phyloP scores from a whole-genome alignment of 495 filamentous ascomycete species.

The Daldinia childiae region DNA sequence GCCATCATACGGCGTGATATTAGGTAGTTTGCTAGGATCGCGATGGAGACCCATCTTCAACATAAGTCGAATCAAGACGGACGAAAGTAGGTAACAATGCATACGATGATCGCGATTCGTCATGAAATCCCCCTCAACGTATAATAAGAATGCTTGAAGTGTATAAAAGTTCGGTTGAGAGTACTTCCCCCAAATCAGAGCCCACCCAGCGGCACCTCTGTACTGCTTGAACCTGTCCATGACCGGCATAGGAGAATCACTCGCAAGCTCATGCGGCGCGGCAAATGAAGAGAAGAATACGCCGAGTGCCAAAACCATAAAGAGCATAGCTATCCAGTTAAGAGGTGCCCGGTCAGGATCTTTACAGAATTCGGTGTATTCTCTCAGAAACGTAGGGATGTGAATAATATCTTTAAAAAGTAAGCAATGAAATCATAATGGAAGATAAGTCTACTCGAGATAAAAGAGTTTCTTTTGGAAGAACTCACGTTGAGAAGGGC shows the following conservation, averaged over 20 bases:
- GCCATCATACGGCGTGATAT: conserved; percentile 63
- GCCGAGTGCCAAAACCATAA: conserved; percentile 53
- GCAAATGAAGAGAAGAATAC: conserved; percentile 51
- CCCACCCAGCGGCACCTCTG: conserved; percentile 51
- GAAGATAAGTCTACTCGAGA: not conserved
- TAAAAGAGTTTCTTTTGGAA: not conserved
- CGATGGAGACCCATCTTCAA: conserved; percentile 67
- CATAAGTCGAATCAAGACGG: conserved; percentile 60
- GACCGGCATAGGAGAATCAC: conserved; percentile 42
- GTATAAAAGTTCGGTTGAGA: conserved; percentile 55
- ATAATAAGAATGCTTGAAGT: conserved; percentile 61
- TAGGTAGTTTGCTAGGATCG: conserved; percentile 57
- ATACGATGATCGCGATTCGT: conserved; percentile 54
- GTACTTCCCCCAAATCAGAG: conserved; percentile 58
- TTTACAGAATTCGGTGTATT: conserved; percentile 62
- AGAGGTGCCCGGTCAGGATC: conserved; percentile 49
- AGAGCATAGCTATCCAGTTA: conserved; percentile 58
- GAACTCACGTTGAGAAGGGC: conserved; percentile 53
- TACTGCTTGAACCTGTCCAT: conserved; percentile 52
- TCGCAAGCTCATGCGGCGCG: conserved; percentile 52
- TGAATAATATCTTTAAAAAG: conserved; percentile 52
- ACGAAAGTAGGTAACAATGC: conserved; percentile 59
- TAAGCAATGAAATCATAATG: conserved; percentile 15
- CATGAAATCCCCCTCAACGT: conserved; percentile 58
- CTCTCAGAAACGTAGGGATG: conserved; percentile 54